Evolutionary conservation across 2,329 filamentous ascomycete genomes (phyloP).

Genomic region (Penicillium janthinellum): DNA sequence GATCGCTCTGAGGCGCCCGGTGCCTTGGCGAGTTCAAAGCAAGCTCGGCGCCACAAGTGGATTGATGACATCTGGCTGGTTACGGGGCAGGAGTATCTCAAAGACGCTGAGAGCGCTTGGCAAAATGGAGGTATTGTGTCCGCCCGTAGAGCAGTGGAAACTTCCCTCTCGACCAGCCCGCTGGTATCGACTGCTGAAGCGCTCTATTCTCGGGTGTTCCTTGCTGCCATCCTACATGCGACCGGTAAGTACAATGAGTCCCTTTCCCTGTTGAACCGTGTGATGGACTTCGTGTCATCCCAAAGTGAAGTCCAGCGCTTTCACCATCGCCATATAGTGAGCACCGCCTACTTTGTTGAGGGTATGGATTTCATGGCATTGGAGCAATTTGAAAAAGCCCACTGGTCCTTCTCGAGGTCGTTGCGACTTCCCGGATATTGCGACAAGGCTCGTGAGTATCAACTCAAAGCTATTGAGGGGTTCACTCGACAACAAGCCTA

Average conservation of each 20-base stretch:
- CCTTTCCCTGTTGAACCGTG: conserved; percentile 7
- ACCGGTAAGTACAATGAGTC: conserved; percentile 16
- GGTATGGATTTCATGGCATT: conserved; percentile 22
- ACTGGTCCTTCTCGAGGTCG: conserved; percentile 17
- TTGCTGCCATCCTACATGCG: conserved; percentile 17
- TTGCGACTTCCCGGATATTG: conserved; percentile 22
- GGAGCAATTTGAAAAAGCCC: conserved; percentile 19
- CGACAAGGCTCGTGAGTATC: conserved; percentile 17
- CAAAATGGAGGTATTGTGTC: conserved; percentile 7
- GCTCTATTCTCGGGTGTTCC: conserved; percentile 18
- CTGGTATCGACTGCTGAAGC: conserved; percentile 13
- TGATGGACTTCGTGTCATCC: not conserved
- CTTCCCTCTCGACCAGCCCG: conserved; percentile 5
- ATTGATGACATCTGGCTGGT: conserved; percentile 24
- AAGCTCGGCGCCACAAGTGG: not conserved
- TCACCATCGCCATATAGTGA: conserved; percentile 8
- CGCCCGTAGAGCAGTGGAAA: conserved; percentile 14
- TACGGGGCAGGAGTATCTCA: conserved; percentile 1
- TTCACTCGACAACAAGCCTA: conserved; percentile 7
- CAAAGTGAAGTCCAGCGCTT: not conserved
- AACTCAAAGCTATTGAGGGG: conserved; percentile 12
- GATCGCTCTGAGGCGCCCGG: not conserved
- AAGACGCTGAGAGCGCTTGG: conserved; percentile 20
- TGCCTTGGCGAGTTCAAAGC: not conserved
- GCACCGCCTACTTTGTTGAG: conserved; percentile 24